phyloP scores from a whole-genome alignment of 805 yeast species.

The Diddensiella transvaalensis region DNA sequence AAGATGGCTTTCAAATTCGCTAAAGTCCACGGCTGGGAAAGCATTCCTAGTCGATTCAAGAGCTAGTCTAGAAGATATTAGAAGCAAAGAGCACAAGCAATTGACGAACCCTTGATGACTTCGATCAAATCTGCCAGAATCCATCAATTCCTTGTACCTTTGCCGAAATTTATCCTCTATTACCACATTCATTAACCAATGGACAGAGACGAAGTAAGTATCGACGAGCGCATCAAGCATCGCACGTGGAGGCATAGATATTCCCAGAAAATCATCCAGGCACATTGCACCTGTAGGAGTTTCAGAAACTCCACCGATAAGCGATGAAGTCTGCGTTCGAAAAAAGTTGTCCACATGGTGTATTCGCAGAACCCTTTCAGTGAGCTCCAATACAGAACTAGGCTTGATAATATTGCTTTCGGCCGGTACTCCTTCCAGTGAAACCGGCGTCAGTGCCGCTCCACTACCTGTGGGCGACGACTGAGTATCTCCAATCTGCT shows the following conservation, averaged over 20 bases:
- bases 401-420: constrained; percentile 10
- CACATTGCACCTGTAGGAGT: constrained; percentile 5
- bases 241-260: constrained; percentile 8
- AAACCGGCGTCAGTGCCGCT: constrained; percentile 7
- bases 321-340: constrained; percentile 9
- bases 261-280: constrained; percentile 8
- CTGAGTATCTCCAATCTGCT: neutral
- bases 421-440: constrained; percentile 6
- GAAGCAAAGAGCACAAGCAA: constrained; percentile 5
- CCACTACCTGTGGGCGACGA: neutral
- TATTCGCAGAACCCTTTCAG: constrained; percentile 12
- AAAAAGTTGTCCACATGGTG: constrained; percentile 10
- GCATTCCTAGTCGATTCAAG: neutral
- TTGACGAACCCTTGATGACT: constrained; percentile 10
- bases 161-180: constrained; percentile 10
- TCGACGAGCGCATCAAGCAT: constrained; percentile 13
- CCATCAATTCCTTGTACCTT: constrained; percentile 10
- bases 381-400: constrained; percentile 12
- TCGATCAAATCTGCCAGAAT: constrained; percentile 1
- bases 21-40: constrained; percentile 6
- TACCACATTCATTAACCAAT: constrained; percentile 12
- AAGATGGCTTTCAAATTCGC: constrained; percentile 1
- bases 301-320: constrained; percentile 12
- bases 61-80: constrained; percentile 8
- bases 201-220: constrained; percentile 10